These are phyloP conservation scores for Ophiocordyceps australis DNA, from an alignment of 2,329 filamentous ascomycete genomes.

Conservation along the genomic window DNA sequence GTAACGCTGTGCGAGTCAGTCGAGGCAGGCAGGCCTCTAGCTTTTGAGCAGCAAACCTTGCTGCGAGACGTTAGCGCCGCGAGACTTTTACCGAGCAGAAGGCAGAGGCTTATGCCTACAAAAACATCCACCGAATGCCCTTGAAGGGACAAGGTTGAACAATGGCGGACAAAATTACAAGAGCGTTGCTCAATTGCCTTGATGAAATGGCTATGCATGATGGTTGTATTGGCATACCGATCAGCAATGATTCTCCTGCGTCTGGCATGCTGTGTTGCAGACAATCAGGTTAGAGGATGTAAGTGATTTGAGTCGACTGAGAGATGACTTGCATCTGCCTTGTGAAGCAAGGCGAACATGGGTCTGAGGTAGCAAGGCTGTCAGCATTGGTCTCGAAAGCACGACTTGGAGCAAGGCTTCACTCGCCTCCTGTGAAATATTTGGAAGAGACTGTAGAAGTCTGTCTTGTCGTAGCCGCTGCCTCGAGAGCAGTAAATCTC, in stretches of 20 bases:
- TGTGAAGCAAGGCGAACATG: constrained; percentile 41
- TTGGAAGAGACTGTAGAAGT: constrained; percentile 43
- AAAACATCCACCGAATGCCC: constrained; percentile 37
- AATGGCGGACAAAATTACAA: constrained; percentile 32
- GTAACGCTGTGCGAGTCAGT: constrained; percentile 21
- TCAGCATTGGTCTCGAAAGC: background rate
- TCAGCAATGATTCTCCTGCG: constrained; percentile 46
- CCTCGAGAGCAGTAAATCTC: constrained; percentile 45
- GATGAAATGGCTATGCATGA: constrained; percentile 36
- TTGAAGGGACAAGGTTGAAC: constrained; percentile 21
- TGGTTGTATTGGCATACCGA: constrained; percentile 50
- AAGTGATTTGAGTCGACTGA: constrained; percentile 1
- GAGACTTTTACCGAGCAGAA: no score
- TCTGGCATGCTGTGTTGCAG: constrained; percentile 36
- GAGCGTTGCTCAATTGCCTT: constrained; percentile 39
- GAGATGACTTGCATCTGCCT: constrained; percentile 31
- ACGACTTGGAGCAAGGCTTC: background rate
- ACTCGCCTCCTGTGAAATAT: constrained; percentile 35
- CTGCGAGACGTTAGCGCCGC: constrained; percentile 3
- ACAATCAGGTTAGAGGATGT: no score
- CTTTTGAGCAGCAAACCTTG: constrained; percentile 13
- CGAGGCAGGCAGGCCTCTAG: no score
- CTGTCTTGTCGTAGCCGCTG: constrained; percentile 46
- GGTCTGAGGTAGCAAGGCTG: constrained; percentile 19
- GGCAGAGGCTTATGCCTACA: constrained; percentile 18